Conservation (phyloP, 2,329 filamentous ascomycete genomes). For the Orbilia blumenaviensis region DNA sequence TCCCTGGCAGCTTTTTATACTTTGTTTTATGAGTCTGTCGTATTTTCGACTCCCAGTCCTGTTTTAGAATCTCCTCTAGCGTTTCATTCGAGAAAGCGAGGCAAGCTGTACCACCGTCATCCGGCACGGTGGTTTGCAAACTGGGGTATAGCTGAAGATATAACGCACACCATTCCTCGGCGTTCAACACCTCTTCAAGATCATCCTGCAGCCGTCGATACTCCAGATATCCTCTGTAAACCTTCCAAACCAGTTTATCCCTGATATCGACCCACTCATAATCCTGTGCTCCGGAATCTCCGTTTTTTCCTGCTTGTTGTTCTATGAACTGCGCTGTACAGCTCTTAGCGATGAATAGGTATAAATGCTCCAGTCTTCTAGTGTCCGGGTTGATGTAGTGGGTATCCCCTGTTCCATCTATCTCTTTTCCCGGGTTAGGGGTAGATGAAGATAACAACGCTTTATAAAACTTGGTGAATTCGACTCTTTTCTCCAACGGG, state of each 20-base stretch:
- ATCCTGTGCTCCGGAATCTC: neutral
- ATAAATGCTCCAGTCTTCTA: neutral
- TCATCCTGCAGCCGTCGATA: neutral
- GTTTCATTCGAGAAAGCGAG: too few relatives aligned
- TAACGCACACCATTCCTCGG: neutral
- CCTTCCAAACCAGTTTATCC: neutral
- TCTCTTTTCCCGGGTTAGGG: too few relatives aligned
- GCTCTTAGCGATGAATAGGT: neutral
- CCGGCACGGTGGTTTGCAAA: neutral
- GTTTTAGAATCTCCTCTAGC: neutral
- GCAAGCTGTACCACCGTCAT: neutral
- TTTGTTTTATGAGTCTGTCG: neutral
- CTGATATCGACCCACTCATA: neutral
- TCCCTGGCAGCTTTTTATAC: neutral
- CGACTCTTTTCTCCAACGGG: constrained; percentile 4
- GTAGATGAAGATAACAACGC: neutral
- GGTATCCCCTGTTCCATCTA: too few relatives aligned
- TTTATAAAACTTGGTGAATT: constrained; percentile 7
- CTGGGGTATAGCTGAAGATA: neutral
- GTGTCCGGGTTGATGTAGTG: constrained; percentile 5
- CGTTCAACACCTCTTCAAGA: neutral
- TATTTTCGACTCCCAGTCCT: neutral
- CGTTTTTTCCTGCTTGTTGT: neutral
- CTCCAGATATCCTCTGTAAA: neutral
- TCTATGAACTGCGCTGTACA: constrained; percentile 3